Conservation (phyloP, 176 grass and related monocot species). For the Phoenix roebelenii region DNA sequence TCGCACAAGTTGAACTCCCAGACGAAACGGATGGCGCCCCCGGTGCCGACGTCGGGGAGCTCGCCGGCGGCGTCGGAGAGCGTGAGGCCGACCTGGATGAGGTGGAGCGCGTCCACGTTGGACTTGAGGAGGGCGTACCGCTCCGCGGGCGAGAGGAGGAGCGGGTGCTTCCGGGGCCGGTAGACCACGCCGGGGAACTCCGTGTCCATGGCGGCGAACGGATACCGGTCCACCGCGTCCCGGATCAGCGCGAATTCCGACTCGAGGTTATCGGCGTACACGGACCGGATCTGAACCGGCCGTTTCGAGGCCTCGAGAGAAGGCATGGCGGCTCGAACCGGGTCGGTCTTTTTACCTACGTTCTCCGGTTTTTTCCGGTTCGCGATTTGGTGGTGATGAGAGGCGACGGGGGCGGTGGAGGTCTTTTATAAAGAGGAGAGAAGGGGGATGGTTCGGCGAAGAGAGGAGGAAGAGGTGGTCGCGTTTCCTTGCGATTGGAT, state of each 20-base stretch:
- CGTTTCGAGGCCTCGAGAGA: not conserved
- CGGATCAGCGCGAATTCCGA: conserved; percentile 55
- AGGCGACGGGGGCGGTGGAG: too few relatives aligned
- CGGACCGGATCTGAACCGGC: conserved; percentile 44
- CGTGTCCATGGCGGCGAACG: conserved; percentile 81
- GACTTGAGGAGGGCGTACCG: conserved; percentile 52
- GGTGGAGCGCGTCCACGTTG: conserved; percentile 79
- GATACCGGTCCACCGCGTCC: conserved; percentile 26
- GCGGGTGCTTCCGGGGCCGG: conserved; percentile 29
- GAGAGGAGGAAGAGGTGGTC: too few relatives aligned
- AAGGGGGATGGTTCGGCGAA: too few relatives aligned
- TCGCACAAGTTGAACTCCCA: conserved; percentile 90
- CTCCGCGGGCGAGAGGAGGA: conserved; percentile 31
- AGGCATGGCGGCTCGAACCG: conserved; percentile 3
- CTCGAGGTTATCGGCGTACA: conserved; percentile 78
- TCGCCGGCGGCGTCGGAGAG: conserved; percentile 32
- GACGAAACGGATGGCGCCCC: conserved; percentile 7
- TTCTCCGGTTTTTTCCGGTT: too few relatives aligned
- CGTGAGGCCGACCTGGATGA: conserved; percentile 72
- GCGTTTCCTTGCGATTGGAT: too few relatives aligned
- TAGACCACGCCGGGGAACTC: conserved; percentile 87
- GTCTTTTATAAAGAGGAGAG: too few relatives aligned
- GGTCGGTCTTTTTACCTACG: too few relatives aligned
- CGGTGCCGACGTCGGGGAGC: conserved; percentile 17
- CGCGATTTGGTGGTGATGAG: too few relatives aligned